Base-by-base conservation (phyloP, 768 basidiomycete species). In the Trametes villosa region DNA sequence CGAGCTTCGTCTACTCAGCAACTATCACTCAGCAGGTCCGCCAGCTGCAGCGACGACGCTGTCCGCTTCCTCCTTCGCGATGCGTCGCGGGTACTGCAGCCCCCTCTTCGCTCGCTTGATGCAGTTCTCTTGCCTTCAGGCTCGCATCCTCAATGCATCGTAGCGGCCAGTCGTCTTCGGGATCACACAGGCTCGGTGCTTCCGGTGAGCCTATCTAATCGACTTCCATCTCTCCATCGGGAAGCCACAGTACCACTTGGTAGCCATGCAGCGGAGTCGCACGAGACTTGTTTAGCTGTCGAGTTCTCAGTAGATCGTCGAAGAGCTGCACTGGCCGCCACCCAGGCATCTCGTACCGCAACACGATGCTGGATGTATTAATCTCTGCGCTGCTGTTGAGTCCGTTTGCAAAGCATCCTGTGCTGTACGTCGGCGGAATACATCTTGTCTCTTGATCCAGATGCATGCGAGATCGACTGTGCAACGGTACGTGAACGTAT, bases 1-100 rank as follows among this genome's bases (percentile, higher is more conserved):
- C 4, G 55, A 40, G 47, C 34, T 57, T 49, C 55, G 55, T 30
- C 9, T 20, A 49, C 55, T 57, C 46, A 48, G 45, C 55, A 22
- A 3, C 2, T n/a, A 15, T 48, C 44, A 30, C 34, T 57, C 45
- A 57, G 55, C 55, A 12, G 24, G 18, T 8, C 33, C 17, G 15
- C 22, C n/a, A 4, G 27, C 46, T 30, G 26, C 26, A 13, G 56
- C 22, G 15, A 11, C 27, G 29, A 41, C 13, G 29, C 36, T 57
- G 36, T 15, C 38, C 4, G 9, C 26, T 18, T 49, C 24, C 47
- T 17, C 31, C 29, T 29, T 29, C 18, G 41, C 47, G 55, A 38
- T 18, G 45, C 34, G 18, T 40, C 46, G 34, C 34, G 15, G 8
- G 31, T 20, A 27, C 47, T 38, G 6, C 46, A 17, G 2, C 41